These are phyloP conservation scores for Quambalaria eucalypti DNA, from an alignment of 1,284 basidiomycete species.

Conservation along the genomic window DNA sequence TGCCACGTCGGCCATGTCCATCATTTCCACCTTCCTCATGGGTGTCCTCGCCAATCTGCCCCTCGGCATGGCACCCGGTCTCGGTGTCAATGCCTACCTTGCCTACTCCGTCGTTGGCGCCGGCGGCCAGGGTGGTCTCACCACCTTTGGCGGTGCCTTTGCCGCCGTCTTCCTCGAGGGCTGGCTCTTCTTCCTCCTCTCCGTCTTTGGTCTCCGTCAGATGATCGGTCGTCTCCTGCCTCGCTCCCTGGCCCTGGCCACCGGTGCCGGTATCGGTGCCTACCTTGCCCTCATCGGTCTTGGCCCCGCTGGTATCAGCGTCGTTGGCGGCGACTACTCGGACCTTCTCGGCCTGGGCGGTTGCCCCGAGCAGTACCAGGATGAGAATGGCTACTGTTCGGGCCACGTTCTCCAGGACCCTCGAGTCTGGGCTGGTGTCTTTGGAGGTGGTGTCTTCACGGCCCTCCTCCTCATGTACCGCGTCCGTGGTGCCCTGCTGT, in stretches of 20 bases:
- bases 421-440: constrained; percentile 79
- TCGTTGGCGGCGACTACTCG: constrained; percentile 65
- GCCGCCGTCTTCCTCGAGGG: constrained; percentile 65
- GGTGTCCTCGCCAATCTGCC: constrained; percentile 74
- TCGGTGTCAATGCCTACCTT: constrained; percentile 72
- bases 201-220: constrained; percentile 74
- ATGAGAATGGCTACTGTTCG: constrained; percentile 56
- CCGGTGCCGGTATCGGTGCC: constrained; percentile 75
- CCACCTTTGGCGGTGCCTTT: constrained; percentile 72
- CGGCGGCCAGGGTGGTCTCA: constrained; percentile 61
- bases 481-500: constrained; percentile 71
- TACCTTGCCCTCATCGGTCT: constrained; percentile 55
- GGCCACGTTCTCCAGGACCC: constrained; percentile 64
- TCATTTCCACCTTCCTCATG: constrained; percentile 70
- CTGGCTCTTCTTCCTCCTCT: constrained; percentile 74
- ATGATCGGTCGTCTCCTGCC: constrained; percentile 83
- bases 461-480: constrained; percentile 67
- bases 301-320: constrained; percentile 61
- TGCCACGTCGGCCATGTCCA: constrained; percentile 64
- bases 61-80: constrained; percentile 56
- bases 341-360: constrained; percentile 75
- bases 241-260: constrained; percentile 71
- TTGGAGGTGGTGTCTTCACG: constrained; percentile 64
- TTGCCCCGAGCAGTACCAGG: constrained; percentile 50
- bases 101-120: constrained; percentile 78